A percentile compares a stretch with the other conserved stretches of the same genome.
These are phyloP conservation scores for Priceomyces haplophilus DNA, from an alignment of 805 yeast genomes.

Conservation along the genomic window DNA sequence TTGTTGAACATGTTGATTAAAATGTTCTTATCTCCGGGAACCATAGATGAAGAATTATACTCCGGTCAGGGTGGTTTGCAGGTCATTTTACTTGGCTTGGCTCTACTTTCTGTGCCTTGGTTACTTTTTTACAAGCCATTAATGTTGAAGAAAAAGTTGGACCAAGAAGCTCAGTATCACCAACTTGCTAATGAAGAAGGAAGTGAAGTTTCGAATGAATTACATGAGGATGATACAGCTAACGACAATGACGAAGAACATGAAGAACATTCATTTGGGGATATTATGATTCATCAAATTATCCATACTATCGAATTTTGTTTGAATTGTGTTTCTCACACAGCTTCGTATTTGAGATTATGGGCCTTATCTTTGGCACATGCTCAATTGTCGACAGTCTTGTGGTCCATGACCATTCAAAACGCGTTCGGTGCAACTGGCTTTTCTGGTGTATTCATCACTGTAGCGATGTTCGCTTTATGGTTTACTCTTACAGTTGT, in stretches of 20 bases:
- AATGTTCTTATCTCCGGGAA: constrained; percentile 94
- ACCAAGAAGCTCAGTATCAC: constrained; percentile 50
- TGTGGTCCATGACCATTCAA: constrained; percentile 93
- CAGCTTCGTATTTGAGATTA: constrained; percentile 91
- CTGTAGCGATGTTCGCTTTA: constrained; percentile 82
- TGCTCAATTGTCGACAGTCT: constrained; percentile 89
- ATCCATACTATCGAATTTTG: constrained; percentile 98
- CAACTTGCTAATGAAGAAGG: constrained; percentile 30
- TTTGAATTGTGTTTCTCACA: constrained; percentile 95
- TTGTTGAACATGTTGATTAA: constrained; percentile 90
- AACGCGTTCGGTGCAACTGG: constrained; percentile 72
- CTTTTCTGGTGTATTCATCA: constrained; percentile 62
- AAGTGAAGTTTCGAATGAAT: constrained; percentile 30
- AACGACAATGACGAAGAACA: constrained; percentile 51
- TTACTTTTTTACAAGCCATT: constrained; percentile 81
- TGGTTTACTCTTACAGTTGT: constrained; percentile 93
- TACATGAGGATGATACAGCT: constrained; percentile 41
- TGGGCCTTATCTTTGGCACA: constrained; percentile 98
- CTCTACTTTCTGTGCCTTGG: constrained; percentile 91
- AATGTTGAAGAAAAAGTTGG: constrained; percentile 57
- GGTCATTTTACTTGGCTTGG: constrained; percentile 65
- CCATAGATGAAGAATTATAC: constrained; percentile 74
- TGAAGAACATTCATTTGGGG: constrained; percentile 76
- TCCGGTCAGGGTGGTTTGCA: constrained; percentile 79
- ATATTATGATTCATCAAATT: constrained; percentile 93